phyloP scores from a whole-genome alignment of 1,284 basidiomycete species.

The Cryptococcus sp. region DNA sequence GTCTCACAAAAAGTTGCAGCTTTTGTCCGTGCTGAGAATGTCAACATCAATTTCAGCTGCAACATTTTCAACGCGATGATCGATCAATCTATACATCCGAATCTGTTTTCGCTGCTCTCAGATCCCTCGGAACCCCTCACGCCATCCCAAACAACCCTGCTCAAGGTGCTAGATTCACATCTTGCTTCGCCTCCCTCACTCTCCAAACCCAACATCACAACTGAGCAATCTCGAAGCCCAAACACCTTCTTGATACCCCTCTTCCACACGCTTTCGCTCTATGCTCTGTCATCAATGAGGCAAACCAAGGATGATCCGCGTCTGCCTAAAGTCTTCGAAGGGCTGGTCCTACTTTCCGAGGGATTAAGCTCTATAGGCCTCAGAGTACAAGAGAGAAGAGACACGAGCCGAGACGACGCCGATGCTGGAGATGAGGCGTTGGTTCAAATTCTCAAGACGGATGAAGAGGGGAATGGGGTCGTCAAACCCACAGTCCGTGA shows the following conservation, averaged over 20 bases:
- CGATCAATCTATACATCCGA: conserved; percentile 44
- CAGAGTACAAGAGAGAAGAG: conserved; percentile 52
- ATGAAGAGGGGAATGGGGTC: conserved; percentile 54
- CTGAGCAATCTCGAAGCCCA: conserved; percentile 6
- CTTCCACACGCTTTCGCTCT: conserved; percentile 26
- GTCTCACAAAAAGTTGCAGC: not conserved
- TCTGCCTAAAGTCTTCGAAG: conserved; percentile 67
- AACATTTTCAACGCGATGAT: conserved; percentile 54
- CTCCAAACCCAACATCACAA: not conserved
- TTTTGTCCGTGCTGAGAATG: not conserved
- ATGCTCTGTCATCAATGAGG: conserved; percentile 30
- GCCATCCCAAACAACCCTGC: conserved; percentile 77
- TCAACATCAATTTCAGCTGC: conserved; percentile 43
- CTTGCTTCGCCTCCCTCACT: conserved; percentile 50
- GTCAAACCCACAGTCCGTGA: conserved; percentile 65
- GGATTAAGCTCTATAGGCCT: conserved; percentile 70
- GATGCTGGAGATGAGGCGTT: conserved; percentile 28
- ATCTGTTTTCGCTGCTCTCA: conserved; percentile 45
- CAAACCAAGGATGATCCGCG: conserved; percentile 41
- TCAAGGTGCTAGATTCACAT: conserved; percentile 81
- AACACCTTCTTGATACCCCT: conserved; percentile 25
- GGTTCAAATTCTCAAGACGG: conserved; percentile 29
- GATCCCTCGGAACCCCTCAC: conserved; percentile 66
- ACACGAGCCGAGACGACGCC: conserved; percentile 6
- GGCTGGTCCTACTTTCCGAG: conserved; percentile 72